Base-by-base conservation (phyloP, 129 eudicot genomes). In the Flaveria ramosissima region DNA sequence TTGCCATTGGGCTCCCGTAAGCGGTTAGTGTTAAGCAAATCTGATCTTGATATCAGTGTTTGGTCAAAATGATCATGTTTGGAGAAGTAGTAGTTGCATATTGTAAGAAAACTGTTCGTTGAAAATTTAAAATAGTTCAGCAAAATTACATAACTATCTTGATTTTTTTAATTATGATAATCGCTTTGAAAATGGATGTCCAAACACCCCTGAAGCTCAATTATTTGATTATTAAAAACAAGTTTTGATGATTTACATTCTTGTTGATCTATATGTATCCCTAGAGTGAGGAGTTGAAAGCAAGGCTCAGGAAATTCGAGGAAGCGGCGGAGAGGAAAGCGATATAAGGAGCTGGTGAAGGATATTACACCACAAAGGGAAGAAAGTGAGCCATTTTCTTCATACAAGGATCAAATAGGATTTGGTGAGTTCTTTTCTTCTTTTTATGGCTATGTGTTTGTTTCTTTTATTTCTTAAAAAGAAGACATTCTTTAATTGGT, bases 401-500 rank as follows among this genome's bases (percentile, higher is more conserved):
- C 97, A 20, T 93, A 89, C 84, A 93, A 93, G 71, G 97, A 93
- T 86, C 98, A 89, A 69, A 47, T 93, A 41, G 98, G 98, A 60
- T 93, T 91, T 27, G 98, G 96, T 91, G 48, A 78, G 89, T 83
- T 61, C 42, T 24, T 50, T 0, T 27, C 41, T 13, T 30, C 6
- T 63, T 64, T 32, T 5, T 41, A 8, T 63, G 27, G 23, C 5
- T 65, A 26, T 74, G 13, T 17, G 5, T 21, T 20, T 39, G 23
- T 69, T 26, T 8, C 14, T 42, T 68, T 11, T 6, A 8, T 46
- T 47, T 51, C 32, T 47, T 48, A 6, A 1, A 15, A 63, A 17
- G 14, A 16, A 27, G 4, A 61, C 47, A 62, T 50, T 17, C 71
- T 75, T 48, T 30, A 2, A 14, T 26, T 65, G 43, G 70, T 70